Evolutionary conservation across 768 basidiomycete genomes (phyloP).

Genomic region (Serendipita vermifera): DNA sequence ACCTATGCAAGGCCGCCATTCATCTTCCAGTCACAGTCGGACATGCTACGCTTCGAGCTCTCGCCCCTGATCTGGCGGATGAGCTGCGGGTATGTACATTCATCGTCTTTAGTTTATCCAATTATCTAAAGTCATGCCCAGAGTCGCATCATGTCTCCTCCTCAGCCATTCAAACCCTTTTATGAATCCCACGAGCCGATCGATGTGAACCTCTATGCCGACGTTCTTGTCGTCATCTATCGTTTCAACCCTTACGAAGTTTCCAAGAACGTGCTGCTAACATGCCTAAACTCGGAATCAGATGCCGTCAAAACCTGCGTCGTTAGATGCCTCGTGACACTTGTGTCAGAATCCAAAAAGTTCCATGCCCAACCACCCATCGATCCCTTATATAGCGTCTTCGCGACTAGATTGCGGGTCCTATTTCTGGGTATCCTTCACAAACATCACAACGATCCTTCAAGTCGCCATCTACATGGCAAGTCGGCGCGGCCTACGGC

Average conservation of each 20-base stretch:
- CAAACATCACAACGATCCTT: background rate
- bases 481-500: slow-evolving; percentile 1
- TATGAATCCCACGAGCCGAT: slow-evolving; percentile 59
- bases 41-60: slow-evolving; percentile 39
- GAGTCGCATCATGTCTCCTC: slow-evolving; percentile 23
- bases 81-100: slow-evolving; percentile 55
- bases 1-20: slow-evolving; percentile 62
- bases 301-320: slow-evolving; percentile 71
- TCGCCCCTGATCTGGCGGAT: slow-evolving; percentile 62
- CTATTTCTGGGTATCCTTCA: background rate
- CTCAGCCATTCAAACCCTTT: slow-evolving; percentile 35
- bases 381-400: background rate
- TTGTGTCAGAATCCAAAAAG: slow-evolving; percentile 24
- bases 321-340: slow-evolving; percentile 55
- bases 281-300: slow-evolving; percentile 62
- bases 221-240: slow-evolving; percentile 59
- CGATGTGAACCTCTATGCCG: slow-evolving; percentile 64
- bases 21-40: slow-evolving; percentile 41
- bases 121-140: slow-evolving; percentile 17
- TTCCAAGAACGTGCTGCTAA: slow-evolving; percentile 43
- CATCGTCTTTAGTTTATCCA: slow-evolving; percentile 16
- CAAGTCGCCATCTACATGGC: background rate
- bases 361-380: slow-evolving; percentile 6
- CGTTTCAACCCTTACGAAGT: slow-evolving; percentile 56
- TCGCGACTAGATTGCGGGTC: background rate